Base-by-base conservation (phyloP, 768 basidiomycete species). In the Hortiboletus campestris region DNA sequence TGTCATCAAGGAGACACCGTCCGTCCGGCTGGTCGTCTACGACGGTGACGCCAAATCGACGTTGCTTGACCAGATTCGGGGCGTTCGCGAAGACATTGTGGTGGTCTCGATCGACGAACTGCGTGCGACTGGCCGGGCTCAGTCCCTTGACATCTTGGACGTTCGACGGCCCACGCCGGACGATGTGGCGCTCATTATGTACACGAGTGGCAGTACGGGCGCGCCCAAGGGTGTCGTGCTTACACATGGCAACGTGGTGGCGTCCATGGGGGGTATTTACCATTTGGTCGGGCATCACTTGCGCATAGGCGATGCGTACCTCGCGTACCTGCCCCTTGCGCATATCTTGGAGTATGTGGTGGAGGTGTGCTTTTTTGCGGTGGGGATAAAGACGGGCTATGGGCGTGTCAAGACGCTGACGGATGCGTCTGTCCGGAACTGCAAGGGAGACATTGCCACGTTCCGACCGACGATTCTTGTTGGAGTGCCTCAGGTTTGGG, bases 311-410 rank as follows among this genome's bases (percentile, higher is more conserved):
- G 72, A 71, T 16, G 8, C 64, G 20, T 94, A 82, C 76, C 85
- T 97, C 55, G 96, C 94, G 2, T 97, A 93, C 75, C 82, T 98
- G 4, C 95, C 94, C 2, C 85, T 96, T 34, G 94, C 93, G 1
- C 95, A 99, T 70, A 94, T 98, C 59, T 78, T 99, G 57, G 96
- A 98, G 74, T 97, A 92, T 69, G 86, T 95, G 55, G 92, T 97
- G 63, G 96, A 99, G 77, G 75, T 91, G 44, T 74, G 77, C 53
- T 79, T 93, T 67, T 73, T 89, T 65, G 88, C 84, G 63, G 76
- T 85, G 32, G 92, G 94, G 57, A 77, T 95, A 75, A 85, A 85
- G 28, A 81, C 83, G 29, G 96, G 97, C 1, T 99, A 91, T 61
- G 96, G 93, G 13, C 86, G 88, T 47, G 86, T 95, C 70, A 98